Evolutionary conservation across 345 rosid genomes (phyloP).

Genomic region (Bretschneidera sinensis): DNA sequence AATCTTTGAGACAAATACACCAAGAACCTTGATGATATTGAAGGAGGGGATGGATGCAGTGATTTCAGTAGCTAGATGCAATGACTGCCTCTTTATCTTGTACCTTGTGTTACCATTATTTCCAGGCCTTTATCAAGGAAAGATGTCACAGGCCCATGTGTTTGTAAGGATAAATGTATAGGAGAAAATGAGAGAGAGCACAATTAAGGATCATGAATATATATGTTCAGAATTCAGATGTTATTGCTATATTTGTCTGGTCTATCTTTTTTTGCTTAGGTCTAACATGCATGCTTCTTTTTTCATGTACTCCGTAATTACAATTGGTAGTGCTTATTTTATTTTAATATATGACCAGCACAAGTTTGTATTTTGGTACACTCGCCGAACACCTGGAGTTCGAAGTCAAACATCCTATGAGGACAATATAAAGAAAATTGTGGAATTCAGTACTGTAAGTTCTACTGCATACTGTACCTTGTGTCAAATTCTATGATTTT

Average conservation of each 20-base stretch:
- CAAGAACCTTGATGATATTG: too few species aligned
- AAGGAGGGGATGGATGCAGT: too few species aligned
- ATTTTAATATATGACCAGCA: slow-evolving; percentile 37
- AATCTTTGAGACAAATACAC: too few species aligned
- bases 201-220: too few species aligned
- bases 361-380: slow-evolving; percentile 95
- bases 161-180: too few species aligned
- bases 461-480: neutral
- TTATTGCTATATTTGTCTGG: slow-evolving; percentile 8
- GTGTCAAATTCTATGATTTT: slow-evolving; percentile 3
- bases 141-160: too few species aligned
- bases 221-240: too few species aligned
- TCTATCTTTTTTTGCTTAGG: neutral
- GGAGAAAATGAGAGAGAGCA: too few species aligned
- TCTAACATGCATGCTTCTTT: neutral
- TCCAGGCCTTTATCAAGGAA: too few species aligned
- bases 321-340: neutral
- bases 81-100: too few species aligned
- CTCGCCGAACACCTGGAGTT: slow-evolving; percentile 89
- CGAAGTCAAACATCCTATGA: slow-evolving; percentile 84
- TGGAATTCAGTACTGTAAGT: slow-evolving; percentile 87
- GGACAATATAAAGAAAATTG: slow-evolving; percentile 91
- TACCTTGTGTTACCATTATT: too few species aligned
- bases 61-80: too few species aligned
- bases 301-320: neutral